Base-by-base conservation (phyloP, 805 yeast genomes). In the Yarrowia alimentaria region DNA sequence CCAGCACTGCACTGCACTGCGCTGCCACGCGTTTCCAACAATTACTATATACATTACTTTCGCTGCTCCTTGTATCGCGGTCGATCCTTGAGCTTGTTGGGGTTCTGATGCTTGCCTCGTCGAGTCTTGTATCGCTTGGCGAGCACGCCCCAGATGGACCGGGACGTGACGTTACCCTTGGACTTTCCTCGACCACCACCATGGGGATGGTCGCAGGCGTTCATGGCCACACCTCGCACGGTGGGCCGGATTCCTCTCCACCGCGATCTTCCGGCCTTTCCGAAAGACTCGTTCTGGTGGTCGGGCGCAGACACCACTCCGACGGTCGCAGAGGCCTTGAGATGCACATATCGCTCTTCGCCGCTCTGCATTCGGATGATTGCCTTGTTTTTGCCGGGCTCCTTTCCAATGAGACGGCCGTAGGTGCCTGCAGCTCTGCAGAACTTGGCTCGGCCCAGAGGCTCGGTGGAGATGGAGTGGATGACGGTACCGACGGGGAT, bases 181-280 rank as follows among this genome's bases (percentile, higher is more conserved):
- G 95, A 85, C 70, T 93, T 93, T 79, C 99, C 99, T 77, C 99
- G 83, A 72, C 99, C 99, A 83, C 99, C 99, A 76, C 99, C 99
- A 64, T 88, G 90, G 58, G 99, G 99, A 74, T 93, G 99, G 69
- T 93, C 97, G 65, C 82, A 80, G 57, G 93, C 93, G 71, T 93
- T 93, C 96, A 87, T 88, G 43, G 99, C 98, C 60, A 88, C 86
- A 78, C 99, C 99, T 74, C 99, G 84, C 30, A 90, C 97, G 47
- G 83, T 80, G 28, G 99, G 99, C 69, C 98, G 81, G 62, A 84
- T 82, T 57, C 98, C 99, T 64, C 85, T 73, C 75, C 89, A 83
- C 67, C 99, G 83, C 49, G 83, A 75, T 69, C 97, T 80, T 62
- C 99, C 99, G 18, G 99, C 99, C 68, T 93, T 93, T 76, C 99